Evolutionary conservation across 495 filamentous ascomycete genomes (phyloP).

Genomic region (Xylaria grammica): DNA sequence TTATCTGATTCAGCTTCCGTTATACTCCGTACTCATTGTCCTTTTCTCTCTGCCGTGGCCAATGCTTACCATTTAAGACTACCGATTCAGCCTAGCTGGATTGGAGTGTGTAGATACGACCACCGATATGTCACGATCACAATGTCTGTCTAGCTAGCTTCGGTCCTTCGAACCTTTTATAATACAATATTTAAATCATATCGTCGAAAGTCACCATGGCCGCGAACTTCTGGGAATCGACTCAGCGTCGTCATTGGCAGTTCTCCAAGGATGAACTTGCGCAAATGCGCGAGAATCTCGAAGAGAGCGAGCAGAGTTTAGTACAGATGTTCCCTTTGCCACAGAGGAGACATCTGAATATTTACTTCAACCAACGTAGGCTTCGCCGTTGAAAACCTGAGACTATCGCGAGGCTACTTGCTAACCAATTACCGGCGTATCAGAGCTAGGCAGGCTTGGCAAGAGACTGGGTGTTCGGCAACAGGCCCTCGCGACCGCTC

Average conservation of each 20-base stretch:
- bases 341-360: constrained; percentile 79
- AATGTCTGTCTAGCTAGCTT: constrained; percentile 13
- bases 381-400: constrained; percentile 1
- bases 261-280: constrained; percentile 81
- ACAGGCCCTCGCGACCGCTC: constrained; percentile 92
- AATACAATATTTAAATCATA: constrained; percentile 1
- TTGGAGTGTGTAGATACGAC: background rate
- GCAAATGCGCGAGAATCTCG: constrained; percentile 72
- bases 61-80: too few species aligned
- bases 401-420: background rate
- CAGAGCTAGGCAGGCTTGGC: constrained; percentile 82
- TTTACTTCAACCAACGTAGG: constrained; percentile 90
- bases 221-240: constrained; percentile 95
- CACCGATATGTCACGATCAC: constrained; percentile 4
- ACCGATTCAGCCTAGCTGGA: background rate
- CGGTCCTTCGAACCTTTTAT: constrained; percentile 1
- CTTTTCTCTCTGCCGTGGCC: too few species aligned
- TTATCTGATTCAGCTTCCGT: too few species aligned
- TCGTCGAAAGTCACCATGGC: constrained; percentile 65
- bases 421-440: constrained; percentile 7
- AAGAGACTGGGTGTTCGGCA: constrained; percentile 81
- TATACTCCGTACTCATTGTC: too few species aligned
- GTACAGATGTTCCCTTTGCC: constrained; percentile 83
- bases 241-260: constrained; percentile 87
- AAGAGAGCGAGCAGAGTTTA: constrained; percentile 70